Conservation (phyloP, 139 green algal genomes). For the Ostreobium quekettii region DNA sequence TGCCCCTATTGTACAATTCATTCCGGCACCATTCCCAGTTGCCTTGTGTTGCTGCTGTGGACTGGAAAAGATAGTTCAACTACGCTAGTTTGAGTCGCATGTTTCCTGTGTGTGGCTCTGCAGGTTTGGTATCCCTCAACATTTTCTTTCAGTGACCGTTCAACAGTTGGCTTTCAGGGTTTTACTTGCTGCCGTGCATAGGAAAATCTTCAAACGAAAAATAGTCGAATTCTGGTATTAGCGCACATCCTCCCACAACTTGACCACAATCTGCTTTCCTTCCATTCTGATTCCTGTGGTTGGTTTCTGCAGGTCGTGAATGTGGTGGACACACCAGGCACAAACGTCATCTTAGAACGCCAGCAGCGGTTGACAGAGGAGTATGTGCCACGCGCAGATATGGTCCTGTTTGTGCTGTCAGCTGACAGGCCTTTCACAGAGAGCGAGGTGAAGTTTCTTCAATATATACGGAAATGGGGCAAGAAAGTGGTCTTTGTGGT, state of each 20-base stretch:
- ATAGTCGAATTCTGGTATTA: too few species aligned
- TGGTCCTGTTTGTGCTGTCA: conserved; percentile 93
- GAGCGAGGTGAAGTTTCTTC: conserved; percentile 79
- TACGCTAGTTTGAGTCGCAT: too few species aligned
- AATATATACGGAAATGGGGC: conserved; percentile 87
- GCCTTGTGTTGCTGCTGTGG: too few species aligned
- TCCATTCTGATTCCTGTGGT: not conserved
- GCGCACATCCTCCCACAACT: conserved; percentile 16
- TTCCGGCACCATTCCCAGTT: not conserved
- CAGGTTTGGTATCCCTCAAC: too few species aligned
- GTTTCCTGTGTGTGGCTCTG: too few species aligned
- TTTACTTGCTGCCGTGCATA: too few species aligned
- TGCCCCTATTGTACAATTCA: not conserved
- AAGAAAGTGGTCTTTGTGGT: conserved; percentile 98
- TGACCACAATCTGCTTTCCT: conserved; percentile 13
- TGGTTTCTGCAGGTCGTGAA: conserved; percentile 56
- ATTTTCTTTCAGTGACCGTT: too few species aligned
- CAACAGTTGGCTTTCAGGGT: too few species aligned
- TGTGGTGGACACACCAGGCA: conserved; percentile 95
- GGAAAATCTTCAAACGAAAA: too few species aligned
- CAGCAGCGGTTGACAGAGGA: conserved; percentile 98
- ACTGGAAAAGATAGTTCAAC: too few species aligned
- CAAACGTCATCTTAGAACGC: conserved; percentile 94
- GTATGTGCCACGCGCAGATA: conserved; percentile 90
- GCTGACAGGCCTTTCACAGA: conserved; percentile 88